Percentiles rank a stretch among this genome's conserved stretches.
Evolutionary conservation across 2,329 filamentous ascomycete genomes (phyloP).

Genomic region (Exophiala aquamarina): DNA sequence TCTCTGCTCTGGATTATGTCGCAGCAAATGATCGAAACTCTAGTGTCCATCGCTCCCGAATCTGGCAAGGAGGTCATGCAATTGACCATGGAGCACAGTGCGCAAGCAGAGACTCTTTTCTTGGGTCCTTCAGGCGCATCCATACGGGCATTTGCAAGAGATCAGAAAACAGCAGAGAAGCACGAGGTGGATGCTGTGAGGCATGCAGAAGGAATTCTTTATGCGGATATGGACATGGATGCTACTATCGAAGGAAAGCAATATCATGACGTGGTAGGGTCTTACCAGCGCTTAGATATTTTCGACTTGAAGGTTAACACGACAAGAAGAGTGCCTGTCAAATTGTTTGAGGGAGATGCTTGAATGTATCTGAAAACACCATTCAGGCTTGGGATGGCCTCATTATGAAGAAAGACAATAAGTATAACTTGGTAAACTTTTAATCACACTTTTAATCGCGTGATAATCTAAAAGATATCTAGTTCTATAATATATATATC

Average conservation of each 20-base stretch:
- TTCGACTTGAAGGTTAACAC: constrained; percentile 53
- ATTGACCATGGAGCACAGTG: constrained; percentile 34
- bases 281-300: constrained; percentile 55
- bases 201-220: constrained; percentile 48
- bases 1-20: constrained; percentile 47
- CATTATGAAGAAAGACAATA: too few species aligned
- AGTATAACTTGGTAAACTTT: too few species aligned
- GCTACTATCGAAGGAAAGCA: constrained; percentile 56
- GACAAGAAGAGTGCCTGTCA: constrained; percentile 36
- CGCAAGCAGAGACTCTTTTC: constrained; percentile 50
- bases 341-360: too few species aligned
- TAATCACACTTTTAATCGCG: too few species aligned
- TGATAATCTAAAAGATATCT: too few species aligned
- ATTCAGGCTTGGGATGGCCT: too few species aligned
- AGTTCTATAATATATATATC: too few species aligned
- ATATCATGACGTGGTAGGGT: constrained; percentile 56
- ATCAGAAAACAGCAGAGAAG: constrained; percentile 16
- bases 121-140: constrained; percentile 50
- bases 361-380: too few species aligned
- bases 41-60: constrained; percentile 30
- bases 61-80: constrained; percentile 28
- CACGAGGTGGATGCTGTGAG: constrained; percentile 41
- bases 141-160: constrained; percentile 38
- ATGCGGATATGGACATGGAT: constrained; percentile 51
- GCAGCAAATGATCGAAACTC: constrained; percentile 39